Percentiles rank a stretch among this genome's conserved stretches.
These are phyloP conservation scores for Pneumocystis oryctolagi DNA, from an alignment of 1,139 yeast species.

Conservation along the genomic window DNA sequence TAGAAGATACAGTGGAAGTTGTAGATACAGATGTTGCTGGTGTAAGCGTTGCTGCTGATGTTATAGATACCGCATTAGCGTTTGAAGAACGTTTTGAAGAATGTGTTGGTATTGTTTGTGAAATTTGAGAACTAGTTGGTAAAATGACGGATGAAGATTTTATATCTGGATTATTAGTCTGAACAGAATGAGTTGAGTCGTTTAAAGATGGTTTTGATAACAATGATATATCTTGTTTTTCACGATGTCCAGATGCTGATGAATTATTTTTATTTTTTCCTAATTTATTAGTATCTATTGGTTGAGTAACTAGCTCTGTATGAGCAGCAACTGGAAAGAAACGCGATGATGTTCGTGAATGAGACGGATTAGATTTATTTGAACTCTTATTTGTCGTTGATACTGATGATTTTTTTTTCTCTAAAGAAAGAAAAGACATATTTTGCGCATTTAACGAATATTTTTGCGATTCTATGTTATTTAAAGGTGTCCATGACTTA, in stretches of 20 bases:
- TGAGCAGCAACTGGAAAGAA: background rate
- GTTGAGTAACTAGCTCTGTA: background rate
- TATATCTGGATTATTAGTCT: background rate
- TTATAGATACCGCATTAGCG: background rate
- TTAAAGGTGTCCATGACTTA: background rate
- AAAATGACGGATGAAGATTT: background rate
- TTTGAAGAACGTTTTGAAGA: background rate
- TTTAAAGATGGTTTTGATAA: background rate
- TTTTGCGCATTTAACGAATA: background rate
- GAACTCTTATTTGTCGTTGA: background rate
- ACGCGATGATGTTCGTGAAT: background rate
- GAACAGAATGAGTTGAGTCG: background rate
- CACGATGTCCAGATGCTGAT: background rate
- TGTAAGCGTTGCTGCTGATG: background rate
- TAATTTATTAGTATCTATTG: background rate
- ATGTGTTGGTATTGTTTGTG: background rate
- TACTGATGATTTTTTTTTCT: background rate
- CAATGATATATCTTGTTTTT: background rate
- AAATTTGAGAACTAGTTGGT: background rate
- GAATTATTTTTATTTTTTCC: background rate
- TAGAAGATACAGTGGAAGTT: background rate
- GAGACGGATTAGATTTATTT: background rate
- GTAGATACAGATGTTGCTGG: background rate
- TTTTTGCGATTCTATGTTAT: background rate
- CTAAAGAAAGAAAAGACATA: background rate